Conservation (phyloP, 1,284 basidiomycete species). For the Cutaneotrichosporon mucoides region DNA sequence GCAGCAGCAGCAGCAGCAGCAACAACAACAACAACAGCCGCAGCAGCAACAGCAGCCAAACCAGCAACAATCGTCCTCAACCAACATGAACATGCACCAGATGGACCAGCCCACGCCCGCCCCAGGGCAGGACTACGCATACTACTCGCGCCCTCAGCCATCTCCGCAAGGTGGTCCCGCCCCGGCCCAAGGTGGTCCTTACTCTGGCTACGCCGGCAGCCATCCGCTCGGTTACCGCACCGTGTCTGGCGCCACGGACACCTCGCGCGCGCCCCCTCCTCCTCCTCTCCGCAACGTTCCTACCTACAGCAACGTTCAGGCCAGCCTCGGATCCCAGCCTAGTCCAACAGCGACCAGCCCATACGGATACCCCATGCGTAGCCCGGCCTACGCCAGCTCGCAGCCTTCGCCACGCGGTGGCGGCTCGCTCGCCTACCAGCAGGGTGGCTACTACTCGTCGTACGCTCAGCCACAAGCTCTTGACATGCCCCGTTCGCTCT, state of each 20-base stretch:
- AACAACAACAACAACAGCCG: constrained; percentile 1
- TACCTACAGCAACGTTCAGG: constrained; percentile 9
- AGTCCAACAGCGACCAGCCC: constrained; percentile 17
- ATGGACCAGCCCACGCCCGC: constrained; percentile 25
- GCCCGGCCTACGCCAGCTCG: constrained; percentile 12
- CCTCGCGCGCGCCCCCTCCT: constrained; percentile 23
- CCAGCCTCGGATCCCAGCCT: background rate
- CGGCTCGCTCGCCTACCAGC: constrained; percentile 8
- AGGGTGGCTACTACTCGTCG: constrained; percentile 20
- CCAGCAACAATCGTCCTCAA: background rate
- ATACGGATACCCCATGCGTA: constrained; percentile 16
- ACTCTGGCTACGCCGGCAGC: constrained; percentile 26
- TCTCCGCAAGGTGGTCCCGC: background rate
- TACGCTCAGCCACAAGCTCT: constrained; percentile 23
- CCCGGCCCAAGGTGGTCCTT: constrained; percentile 4
- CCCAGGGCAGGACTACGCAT: constrained; percentile 22
- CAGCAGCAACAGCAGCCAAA: background rate
- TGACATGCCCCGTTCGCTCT: constrained; percentile 45
- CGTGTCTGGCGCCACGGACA: constrained; percentile 30
- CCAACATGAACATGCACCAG: constrained; percentile 25
- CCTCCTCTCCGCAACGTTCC: constrained; percentile 21
- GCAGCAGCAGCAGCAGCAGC: background rate
- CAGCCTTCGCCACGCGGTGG: constrained; percentile 16
- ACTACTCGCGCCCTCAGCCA: constrained; percentile 6
- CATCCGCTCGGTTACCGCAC: constrained; percentile 39